A percentile compares a stretch with the other conserved stretches of the same genome.
phyloP scores from a whole-genome alignment of 306 rosid genomes.

The Quercus gilva region DNA sequence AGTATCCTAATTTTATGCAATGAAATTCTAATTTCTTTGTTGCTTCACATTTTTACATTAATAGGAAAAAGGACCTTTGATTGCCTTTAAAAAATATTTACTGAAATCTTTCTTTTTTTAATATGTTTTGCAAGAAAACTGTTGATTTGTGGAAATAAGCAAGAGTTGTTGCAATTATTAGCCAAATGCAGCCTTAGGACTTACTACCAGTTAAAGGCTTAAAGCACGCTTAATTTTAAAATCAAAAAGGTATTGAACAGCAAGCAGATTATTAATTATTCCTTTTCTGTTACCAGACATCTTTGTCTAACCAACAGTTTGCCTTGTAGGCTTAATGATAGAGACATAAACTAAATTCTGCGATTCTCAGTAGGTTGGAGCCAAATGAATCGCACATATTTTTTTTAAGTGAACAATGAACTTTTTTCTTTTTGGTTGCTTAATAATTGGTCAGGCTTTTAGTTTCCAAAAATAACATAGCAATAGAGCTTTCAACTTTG shows the following conservation, averaged over 20 bases:
- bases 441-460: neutral
- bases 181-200: neutral
- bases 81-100: neutral
- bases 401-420: neutral
- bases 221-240: neutral
- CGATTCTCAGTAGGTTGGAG: neutral
- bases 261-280: neutral
- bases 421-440: neutral
- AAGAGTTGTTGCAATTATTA: neutral
- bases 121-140: neutral
- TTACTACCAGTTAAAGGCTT: neutral
- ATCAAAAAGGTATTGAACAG: neutral
- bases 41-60: neutral
- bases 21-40: neutral
- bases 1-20: neutral
- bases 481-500: neutral
- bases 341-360: neutral
- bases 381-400: neutral
- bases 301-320: neutral
- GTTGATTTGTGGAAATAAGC: neutral
- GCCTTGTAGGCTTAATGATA: neutral
- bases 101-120: neutral
- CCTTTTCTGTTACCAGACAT: neutral
- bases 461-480: neutral
- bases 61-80: neutral